Evolutionary conservation across 768 basidiomycete species (phyloP).

Genomic region (Leucosporidium scottii): DNA sequence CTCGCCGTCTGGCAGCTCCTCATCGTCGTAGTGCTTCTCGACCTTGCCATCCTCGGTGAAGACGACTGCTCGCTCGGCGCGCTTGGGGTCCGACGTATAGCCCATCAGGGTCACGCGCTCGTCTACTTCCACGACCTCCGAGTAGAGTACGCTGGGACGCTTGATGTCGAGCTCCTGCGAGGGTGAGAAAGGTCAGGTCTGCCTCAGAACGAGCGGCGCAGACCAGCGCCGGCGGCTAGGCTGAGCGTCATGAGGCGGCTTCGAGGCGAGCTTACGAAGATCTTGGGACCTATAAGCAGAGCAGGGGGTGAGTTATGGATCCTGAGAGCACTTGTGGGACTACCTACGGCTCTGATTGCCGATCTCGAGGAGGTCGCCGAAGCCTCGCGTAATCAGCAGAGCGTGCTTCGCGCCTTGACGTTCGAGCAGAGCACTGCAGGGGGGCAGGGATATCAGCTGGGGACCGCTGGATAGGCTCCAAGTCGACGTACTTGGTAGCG

Average conservation of each 20-base stretch:
- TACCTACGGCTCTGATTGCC: conserved; percentile 75
- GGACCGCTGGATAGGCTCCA: too few relatives aligned
- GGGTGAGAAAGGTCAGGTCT: too few relatives aligned
- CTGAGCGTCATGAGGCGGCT: too few relatives aligned
- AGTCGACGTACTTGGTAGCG: conserved; percentile 66
- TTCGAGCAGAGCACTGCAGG: conserved; percentile 59
- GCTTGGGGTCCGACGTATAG: conserved; percentile 79
- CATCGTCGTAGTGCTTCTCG: conserved; percentile 21
- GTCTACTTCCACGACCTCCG: conserved; percentile 66
- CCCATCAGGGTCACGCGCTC: conserved; percentile 93
- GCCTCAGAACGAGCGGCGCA: too few relatives aligned
- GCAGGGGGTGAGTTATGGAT: too few relatives aligned
- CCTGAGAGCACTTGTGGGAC: too few relatives aligned
- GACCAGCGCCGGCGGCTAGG: too few relatives aligned
- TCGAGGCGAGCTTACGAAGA: conserved; percentile 53
- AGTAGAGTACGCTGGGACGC: conserved; percentile 53
- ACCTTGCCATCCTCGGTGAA: conserved; percentile 53
- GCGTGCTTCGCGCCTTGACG: conserved; percentile 90
- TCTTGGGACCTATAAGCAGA: conserved; percentile 52
- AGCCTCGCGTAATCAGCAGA: conserved; percentile 81
- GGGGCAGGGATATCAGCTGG: too few relatives aligned
- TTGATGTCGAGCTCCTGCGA: conserved; percentile 63
- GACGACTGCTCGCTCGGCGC: conserved; percentile 65
- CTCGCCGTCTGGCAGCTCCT: conserved; percentile 49
- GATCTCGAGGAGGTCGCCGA: conserved; percentile 78